A percentile compares a stretch with the other conserved stretches of the same genome.
Conservation (phyloP, 768 basidiomycete genomes). For the Lyophyllum semitale region DNA sequence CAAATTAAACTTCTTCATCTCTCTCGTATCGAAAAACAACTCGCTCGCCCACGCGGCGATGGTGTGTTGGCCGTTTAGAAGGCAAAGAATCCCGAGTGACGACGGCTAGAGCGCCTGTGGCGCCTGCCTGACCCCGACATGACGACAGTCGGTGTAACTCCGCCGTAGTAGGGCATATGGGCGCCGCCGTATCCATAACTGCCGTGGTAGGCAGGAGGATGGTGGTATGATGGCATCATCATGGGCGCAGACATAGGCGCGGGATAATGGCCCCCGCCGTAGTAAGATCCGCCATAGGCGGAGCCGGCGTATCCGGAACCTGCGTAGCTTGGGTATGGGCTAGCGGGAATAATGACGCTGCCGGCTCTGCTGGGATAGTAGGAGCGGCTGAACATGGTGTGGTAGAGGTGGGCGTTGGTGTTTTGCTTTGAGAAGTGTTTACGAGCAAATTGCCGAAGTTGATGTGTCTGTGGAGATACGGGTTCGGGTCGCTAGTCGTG, state of each 20-base stretch:
- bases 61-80: constrained; percentile 10
- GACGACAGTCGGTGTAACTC: constrained; percentile 12
- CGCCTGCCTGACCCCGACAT: constrained; percentile 11
- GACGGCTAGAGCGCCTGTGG: constrained; percentile 13
- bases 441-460: background rate
- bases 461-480: background rate
- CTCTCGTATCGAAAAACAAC: background rate
- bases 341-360: constrained; percentile 19
- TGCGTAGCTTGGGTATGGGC: constrained; percentile 15
- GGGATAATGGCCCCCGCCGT: constrained; percentile 11
- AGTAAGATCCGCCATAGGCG: constrained; percentile 10
- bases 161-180: constrained; percentile 14
- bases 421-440: background rate
- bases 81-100: constrained; percentile 14
- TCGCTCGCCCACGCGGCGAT: background rate
- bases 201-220: constrained; percentile 10
- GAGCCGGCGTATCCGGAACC: constrained; percentile 7
- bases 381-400: constrained; percentile 16
- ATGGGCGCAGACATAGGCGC: constrained; percentile 15
- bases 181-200: constrained; percentile 5
- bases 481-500: constrained; percentile 9
- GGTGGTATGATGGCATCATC: constrained; percentile 10
- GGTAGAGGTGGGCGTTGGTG: no score
- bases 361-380: constrained; percentile 20
- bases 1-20: background rate